Base-by-base conservation (phyloP, 352 stramenopile genomes). In the Pythium grandisporangium region DNA sequence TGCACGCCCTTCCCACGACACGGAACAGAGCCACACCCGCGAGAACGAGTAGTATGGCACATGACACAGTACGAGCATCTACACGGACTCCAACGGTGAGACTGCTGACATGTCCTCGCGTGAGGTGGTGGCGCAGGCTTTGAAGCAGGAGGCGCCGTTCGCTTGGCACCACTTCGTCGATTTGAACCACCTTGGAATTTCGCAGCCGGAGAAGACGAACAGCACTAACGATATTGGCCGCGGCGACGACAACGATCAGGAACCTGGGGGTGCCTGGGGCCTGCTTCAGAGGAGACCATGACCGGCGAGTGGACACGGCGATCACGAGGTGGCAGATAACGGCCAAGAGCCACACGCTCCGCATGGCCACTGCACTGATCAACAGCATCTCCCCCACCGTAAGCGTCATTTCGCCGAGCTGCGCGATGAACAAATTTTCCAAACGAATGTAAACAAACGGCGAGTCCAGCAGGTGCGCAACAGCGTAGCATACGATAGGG, bases 391-490 rank as follows among this genome's bases (percentile, higher is more conserved):
- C 59, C 23, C 1, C 24, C 19, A 17, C 53, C 20, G 5, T 48
- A 30, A 16, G 59, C 24, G 5, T 23, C 17, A 19, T 48, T 48
- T 11, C 42, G 30, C 4, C 48, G 48, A 16, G 53, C 22, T 4
- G 51, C 6, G 30, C 41, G 38, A 62, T 64, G 6, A 45, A 25
- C 14, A 53, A 44, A 2, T 32, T 14, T 32, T 8, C 10, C 14
- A 37, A 45, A 5, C 61, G n/a, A n/a, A n/a, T n/a, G 23, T 71
- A 66, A 1, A 55, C 42, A 0, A 45, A 29, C 1, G 42, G 27
- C 11, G 58, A 37, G 40, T 71, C 61, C 19, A 71, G 40, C 5
- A 51, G 19, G 21, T 71, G 61, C 1, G 61, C 58, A 3, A 66
- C 1, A 0, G 48, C 33, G 43, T 71, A 71, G 37, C 58, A 68